These are phyloP conservation scores for Rhizopogon vinicolor DNA, from an alignment of 768 basidiomycete species.

Conservation along the genomic window DNA sequence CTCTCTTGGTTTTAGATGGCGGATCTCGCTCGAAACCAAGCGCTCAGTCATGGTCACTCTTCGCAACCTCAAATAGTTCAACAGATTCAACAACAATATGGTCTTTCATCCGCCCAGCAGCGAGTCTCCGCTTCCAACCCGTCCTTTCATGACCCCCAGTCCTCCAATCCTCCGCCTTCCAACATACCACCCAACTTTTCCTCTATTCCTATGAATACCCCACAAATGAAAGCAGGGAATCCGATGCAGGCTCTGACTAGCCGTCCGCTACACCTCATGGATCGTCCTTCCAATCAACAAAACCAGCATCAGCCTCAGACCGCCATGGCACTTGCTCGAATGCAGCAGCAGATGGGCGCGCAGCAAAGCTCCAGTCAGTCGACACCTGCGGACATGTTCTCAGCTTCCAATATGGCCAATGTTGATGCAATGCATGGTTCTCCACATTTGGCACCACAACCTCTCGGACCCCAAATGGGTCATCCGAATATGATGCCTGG, in stretches of 20 bases:
- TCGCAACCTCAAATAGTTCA: conserved; percentile 29
- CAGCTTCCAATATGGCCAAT: conserved; percentile 37
- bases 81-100: conserved; percentile 42
- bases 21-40: conserved; percentile 40
- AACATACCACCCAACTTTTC: conserved; percentile 35
- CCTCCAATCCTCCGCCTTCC: conserved; percentile 17
- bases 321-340: conserved; percentile 32
- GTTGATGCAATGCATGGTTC: conserved; percentile 46
- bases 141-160: conserved; percentile 33
- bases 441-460: conserved; percentile 32
- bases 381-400: conserved; percentile 41
- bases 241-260: conserved; percentile 24
- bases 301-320: conserved; percentile 30
- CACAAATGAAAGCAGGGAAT: conserved; percentile 25
- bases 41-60: conserved; percentile 35
- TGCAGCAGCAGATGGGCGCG: conserved; percentile 27
- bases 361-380: conserved; percentile 36
- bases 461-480: conserved; percentile 13
- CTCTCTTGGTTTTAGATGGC: conserved; percentile 34
- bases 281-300: conserved; percentile 41
- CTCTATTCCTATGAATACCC: conserved; percentile 33
- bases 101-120: conserved; percentile 16
- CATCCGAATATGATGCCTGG: conserved; percentile 20
- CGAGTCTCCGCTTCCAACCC: conserved; percentile 33
- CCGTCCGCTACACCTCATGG: conserved; percentile 45